Base-by-base conservation (phyloP, 1,139 yeast genomes). In the Magnusiomyces paraingens region DNA sequence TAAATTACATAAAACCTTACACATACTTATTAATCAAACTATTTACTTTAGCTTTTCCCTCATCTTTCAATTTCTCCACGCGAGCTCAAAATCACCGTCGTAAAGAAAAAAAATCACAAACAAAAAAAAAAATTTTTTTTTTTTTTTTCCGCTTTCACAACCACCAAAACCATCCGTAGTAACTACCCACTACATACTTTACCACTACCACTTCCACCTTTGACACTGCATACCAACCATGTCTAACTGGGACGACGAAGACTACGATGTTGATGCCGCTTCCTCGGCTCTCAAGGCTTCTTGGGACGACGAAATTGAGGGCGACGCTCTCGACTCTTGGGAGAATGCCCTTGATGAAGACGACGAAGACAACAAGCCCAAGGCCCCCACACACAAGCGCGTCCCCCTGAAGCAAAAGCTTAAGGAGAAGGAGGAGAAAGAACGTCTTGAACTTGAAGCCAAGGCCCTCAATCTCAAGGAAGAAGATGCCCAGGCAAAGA, bases 251-350 rank as follows among this genome's bases (percentile, higher is more conserved):
- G 75, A 73, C 66, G 76, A 72, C 70, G 75, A 71, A 70, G 97
- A 91, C 78, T 95, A 86, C 80, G 96, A 89, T 66, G 86, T 89
- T 67, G 93, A 85, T 57, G 82, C 84, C 58, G 83, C 90, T 51
- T 73, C 83, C 53, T 67, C 74, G 21, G 80, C 79, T 44, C 77
- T 78, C 55, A 76, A 82, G 57, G 84, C 83, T 52, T 82, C 89
- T 66, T 93, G 94, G 83, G 96, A 89, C 62, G 95, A 86, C 65
- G 94, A 83, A 59, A 15, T 44, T 20, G 87, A 80, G 49, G 89
- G 86, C 57, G 86, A 82, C 49, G 84, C 84, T 49, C 62, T 87
- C 21, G 94, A 86, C 59, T 86, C 95, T 2, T 91, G 98, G 97
- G 98, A 91, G 36, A 49, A 52, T 20, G 57, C 55, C 1, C 48